These are phyloP conservation scores for Clavispora fructus DNA, from an alignment of 805 yeast genomes.

Conservation along the genomic window DNA sequence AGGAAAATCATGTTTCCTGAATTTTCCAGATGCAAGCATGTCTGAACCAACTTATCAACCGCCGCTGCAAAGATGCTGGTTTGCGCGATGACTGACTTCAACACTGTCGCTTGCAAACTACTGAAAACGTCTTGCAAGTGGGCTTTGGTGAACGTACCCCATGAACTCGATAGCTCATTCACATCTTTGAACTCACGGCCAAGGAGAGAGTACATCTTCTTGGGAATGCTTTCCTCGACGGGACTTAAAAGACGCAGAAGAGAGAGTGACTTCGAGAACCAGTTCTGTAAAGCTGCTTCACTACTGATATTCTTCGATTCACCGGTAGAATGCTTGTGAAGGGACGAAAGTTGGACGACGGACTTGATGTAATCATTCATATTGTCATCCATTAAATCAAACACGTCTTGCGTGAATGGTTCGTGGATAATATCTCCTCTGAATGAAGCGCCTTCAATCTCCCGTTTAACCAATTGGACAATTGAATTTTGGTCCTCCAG, in stretches of 20 bases:
- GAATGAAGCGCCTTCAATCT: background rate
- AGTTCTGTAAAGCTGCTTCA: conserved; percentile 4
- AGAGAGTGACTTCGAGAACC: conserved; percentile 4
- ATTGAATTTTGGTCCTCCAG: background rate
- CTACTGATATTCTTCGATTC: background rate
- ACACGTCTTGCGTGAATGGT: conserved; percentile 19
- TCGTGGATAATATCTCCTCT: background rate
- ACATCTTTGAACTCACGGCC: background rate
- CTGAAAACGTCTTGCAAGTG: background rate
- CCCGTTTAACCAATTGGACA: background rate
- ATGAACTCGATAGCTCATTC: background rate
- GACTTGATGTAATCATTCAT: conserved; percentile 22
- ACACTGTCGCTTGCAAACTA: background rate
- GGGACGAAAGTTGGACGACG: conserved; percentile 5
- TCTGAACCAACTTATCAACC: background rate
- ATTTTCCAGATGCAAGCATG: background rate
- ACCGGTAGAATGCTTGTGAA: background rate
- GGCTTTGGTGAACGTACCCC: conserved; percentile 7
- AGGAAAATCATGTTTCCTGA: background rate
- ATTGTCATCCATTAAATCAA: conserved; percentile 23
- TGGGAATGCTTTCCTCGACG: background rate
- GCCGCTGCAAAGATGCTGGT: background rate
- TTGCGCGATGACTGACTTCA: background rate
- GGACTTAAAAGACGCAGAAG: background rate
- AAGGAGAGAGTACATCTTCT: background rate